These are phyloP conservation scores for Nicotiana paniculata DNA, from an alignment of 257 asterid species.

Conservation along the genomic window DNA sequence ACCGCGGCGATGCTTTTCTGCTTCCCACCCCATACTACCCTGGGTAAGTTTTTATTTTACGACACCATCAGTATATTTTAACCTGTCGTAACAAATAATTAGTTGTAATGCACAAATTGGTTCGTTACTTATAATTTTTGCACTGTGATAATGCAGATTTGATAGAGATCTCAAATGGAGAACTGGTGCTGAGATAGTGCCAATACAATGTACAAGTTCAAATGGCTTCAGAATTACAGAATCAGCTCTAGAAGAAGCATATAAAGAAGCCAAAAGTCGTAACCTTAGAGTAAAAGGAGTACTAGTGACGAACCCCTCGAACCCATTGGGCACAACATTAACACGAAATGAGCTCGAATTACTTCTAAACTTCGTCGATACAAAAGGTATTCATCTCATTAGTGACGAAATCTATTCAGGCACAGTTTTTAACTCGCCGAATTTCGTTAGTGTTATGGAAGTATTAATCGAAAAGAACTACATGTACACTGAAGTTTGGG, in stretches of 20 bases:
- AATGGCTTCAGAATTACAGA: constrained; percentile 2
- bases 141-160: neutral
- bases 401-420: constrained; percentile 11
- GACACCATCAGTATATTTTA: neutral
- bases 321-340: constrained; percentile 1
- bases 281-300: constrained; percentile 5
- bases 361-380: neutral
- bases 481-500: constrained; percentile 5
- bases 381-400: constrained; percentile 2
- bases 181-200: neutral
- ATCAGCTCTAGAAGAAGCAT: neutral
- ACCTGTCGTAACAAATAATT: neutral
- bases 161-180: neutral
- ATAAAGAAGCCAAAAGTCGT: neutral
- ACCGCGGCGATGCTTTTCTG: constrained; percentile 7
- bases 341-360: neutral
- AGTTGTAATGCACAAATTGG: neutral
- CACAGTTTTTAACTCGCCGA: constrained; percentile 1
- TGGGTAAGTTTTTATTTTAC: neutral
- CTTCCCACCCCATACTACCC: constrained; percentile 10
- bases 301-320: neutral
- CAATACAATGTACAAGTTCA: constrained; percentile 1
- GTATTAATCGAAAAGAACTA: constrained; percentile 2
- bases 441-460: constrained; percentile 8
- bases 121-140: neutral